Percentiles rank a stretch among this genome's conserved stretches.
phyloP scores from a whole-genome alignment of 208 protist genomes.

The Acanthamoeba quina region DNA sequence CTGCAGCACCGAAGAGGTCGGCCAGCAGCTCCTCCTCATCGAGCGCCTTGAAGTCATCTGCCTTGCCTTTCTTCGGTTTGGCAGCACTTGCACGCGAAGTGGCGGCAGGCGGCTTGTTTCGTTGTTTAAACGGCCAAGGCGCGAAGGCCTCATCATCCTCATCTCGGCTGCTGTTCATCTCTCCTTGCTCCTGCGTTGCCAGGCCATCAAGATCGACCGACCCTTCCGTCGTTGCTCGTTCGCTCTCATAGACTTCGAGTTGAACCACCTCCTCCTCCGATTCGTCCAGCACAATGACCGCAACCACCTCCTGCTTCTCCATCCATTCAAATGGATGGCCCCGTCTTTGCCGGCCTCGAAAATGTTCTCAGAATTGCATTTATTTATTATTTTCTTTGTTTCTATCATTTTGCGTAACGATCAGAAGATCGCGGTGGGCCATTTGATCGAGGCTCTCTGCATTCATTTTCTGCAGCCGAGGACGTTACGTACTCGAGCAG shows the following conservation, averaged over 20 bases:
- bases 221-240: not conserved
- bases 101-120: not conserved
- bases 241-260: not conserved
- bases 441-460: too few species aligned
- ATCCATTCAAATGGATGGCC: not conserved
- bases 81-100: not conserved
- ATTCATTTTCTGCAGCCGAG: too few species aligned
- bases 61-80: not conserved
- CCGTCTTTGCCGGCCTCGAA: too few species aligned
- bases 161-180: not conserved
- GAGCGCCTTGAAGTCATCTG: not conserved
- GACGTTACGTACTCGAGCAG: too few species aligned
- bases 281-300: conserved; percentile 40
- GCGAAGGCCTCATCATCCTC: not conserved
- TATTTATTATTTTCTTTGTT: too few species aligned
- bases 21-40: conserved; percentile 15
- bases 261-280: not conserved
- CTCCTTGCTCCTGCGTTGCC: not conserved
- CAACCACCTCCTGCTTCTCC: not conserved
- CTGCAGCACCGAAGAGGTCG: not conserved
- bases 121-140: not conserved
- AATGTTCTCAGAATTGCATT: too few species aligned
- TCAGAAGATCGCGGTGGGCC: too few species aligned
- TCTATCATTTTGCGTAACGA: too few species aligned
- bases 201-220: not conserved